Conservation (phyloP, 225 moss, liverwort and hornwort genomes). For the Straminergon stramineum region DNA sequence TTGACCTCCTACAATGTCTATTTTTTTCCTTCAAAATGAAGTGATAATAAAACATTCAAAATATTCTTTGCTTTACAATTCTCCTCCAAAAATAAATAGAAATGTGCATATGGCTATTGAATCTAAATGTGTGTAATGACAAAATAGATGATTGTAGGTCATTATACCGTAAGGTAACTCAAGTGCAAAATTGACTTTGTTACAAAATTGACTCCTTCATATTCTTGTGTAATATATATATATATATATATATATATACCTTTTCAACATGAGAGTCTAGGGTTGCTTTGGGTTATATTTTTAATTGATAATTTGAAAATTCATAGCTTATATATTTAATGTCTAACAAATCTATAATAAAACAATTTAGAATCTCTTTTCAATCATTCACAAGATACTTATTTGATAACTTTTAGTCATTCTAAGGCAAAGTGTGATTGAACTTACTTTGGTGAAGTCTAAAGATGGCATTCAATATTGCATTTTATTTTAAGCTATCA, state of each 20-base stretch:
- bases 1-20: neutral
- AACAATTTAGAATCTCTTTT: neutral
- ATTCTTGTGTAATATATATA: neutral
- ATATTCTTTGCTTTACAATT: neutral
- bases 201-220: neutral
- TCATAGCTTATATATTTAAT: neutral
- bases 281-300: no score
- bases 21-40: neutral
- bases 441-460: neutral
- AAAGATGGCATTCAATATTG: neutral
- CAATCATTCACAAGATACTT: neutral
- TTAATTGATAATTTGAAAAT: no score
- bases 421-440: neutral
- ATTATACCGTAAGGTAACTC: neutral
- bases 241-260: no score
- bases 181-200: neutral
- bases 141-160: fast-evolving
- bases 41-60: neutral
- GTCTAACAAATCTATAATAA: neutral
- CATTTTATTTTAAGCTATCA: neutral
- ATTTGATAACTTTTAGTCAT: neutral
- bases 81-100: neutral
- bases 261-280: no score
- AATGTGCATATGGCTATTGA: neutral
- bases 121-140: neutral